A percentile compares a stretch with the other conserved stretches of the same genome.
These are phyloP conservation scores for Leptographium flavum DNA, from an alignment of 2,329 filamentous ascomycete genomes.

Conservation along the genomic window DNA sequence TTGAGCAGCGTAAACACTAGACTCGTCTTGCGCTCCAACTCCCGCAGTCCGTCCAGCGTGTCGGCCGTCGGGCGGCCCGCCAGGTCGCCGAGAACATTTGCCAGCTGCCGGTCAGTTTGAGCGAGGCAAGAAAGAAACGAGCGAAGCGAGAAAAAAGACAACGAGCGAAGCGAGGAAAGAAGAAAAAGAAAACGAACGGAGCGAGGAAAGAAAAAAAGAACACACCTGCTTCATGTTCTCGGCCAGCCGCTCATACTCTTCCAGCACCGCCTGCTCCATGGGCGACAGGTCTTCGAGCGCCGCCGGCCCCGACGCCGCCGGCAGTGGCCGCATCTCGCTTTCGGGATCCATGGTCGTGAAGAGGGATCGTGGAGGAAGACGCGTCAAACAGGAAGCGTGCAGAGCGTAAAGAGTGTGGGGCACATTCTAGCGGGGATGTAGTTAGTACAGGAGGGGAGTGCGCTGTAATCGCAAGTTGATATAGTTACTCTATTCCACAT, in stretches of 20 bases:
- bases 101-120: slow-evolving; percentile 30
- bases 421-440: background rate
- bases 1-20: slow-evolving; percentile 92
- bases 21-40: slow-evolving; percentile 86
- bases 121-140: too few relatives aligned
- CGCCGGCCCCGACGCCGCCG: slow-evolving; percentile 1
- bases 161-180: too few relatives aligned
- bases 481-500: too few relatives aligned
- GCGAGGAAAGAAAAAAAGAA: too few relatives aligned
- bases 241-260: slow-evolving; percentile 79
- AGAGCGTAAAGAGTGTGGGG: too few relatives aligned
- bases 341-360: slow-evolving; percentile 6
- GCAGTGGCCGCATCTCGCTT: slow-evolving; percentile 6
- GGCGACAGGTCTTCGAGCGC: slow-evolving; percentile 45
- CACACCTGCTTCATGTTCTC: slow-evolving; percentile 81
- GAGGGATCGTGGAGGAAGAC: background rate
- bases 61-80: slow-evolving; percentile 60
- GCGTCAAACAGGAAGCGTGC: too few relatives aligned
- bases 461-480: too few relatives aligned
- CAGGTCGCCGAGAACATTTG: slow-evolving; percentile 45
- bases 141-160: too few relatives aligned
- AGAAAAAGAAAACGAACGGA: too few relatives aligned
- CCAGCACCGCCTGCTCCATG: slow-evolving; percentile 84
- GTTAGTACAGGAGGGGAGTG: background rate
- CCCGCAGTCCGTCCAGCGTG: slow-evolving; percentile 72